Conservation (phyloP, 352 stramenopile species). For the Phytophthora niederhauseri region DNA sequence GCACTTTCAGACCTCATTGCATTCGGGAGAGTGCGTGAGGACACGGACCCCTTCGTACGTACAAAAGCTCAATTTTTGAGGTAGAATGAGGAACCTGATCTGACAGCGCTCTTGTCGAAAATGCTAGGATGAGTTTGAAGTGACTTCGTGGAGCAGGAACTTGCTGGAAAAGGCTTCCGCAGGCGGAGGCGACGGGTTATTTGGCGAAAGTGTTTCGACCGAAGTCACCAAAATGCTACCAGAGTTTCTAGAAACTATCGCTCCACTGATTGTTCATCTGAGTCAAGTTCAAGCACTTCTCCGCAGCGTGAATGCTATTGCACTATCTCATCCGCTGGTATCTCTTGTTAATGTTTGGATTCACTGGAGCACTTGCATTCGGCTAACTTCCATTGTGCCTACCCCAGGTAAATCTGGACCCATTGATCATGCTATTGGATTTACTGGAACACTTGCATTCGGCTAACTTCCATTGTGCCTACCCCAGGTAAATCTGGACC, state of each 20-base stretch:
- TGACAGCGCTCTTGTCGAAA: constrained; percentile 7
- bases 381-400: constrained; percentile 7
- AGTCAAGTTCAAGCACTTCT: constrained; percentile 49
- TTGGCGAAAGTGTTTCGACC: constrained; percentile 23
- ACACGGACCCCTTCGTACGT: constrained; percentile 66
- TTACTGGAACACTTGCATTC: no score
- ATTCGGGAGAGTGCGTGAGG: constrained; percentile 46
- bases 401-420: constrained; percentile 24
- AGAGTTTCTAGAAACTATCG: constrained; percentile 35
- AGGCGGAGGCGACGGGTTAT: constrained; percentile 41
- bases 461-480: constrained; percentile 7
- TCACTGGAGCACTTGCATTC: not conserved
- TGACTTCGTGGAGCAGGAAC: constrained; percentile 46
- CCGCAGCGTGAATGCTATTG: constrained; percentile 35
- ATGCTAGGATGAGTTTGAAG: constrained; percentile 52
- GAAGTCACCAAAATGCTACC: constrained; percentile 43
- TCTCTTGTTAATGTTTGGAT: not conserved
- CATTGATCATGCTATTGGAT: constrained; percentile 29
- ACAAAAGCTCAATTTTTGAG: not conserved
- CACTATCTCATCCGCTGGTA: constrained; percentile 33
- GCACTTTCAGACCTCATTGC: constrained; percentile 58
- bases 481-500: constrained; percentile 24
- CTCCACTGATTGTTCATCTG: constrained; percentile 34
- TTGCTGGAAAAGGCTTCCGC: constrained; percentile 32
- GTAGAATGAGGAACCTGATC: constrained; percentile 12